Percentiles rank a stretch among this genome's conserved stretches.
Conservation (phyloP, 495 filamentous ascomycete genomes). For the Penicillium steckii region DNA sequence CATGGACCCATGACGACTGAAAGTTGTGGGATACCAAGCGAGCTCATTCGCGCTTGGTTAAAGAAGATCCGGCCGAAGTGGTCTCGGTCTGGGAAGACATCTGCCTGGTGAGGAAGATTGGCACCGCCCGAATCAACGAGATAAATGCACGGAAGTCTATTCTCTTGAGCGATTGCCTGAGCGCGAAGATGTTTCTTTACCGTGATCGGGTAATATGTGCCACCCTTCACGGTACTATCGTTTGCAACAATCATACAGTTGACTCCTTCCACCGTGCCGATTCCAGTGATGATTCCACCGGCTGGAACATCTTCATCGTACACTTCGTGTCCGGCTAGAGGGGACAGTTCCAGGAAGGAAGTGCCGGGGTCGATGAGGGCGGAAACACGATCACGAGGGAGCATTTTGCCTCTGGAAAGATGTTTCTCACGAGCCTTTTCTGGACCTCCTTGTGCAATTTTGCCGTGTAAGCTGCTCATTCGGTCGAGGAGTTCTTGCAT, state of each 20-base stretch:
- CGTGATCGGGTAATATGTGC: slow-evolving; percentile 96
- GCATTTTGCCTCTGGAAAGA: slow-evolving; percentile 85
- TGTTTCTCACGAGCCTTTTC: slow-evolving; percentile 89
- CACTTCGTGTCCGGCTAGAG: slow-evolving; percentile 81
- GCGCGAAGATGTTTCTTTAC: slow-evolving; percentile 97
- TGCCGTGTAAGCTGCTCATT: slow-evolving; percentile 66
- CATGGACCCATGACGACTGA: slow-evolving; percentile 98
- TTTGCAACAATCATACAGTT: slow-evolving; percentile 95
- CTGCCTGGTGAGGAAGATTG: slow-evolving; percentile 92
- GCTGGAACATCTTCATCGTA: slow-evolving; percentile 87
- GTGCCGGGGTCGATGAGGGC: slow-evolving; percentile 86
- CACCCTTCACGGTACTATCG: slow-evolving; percentile 98
- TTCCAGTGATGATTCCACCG: slow-evolving; percentile 89
- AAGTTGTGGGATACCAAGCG: slow-evolving; percentile 86
- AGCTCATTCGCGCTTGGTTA: slow-evolving; percentile 89
- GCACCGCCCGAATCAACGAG: slow-evolving; percentile 95
- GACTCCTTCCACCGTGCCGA: slow-evolving; percentile 88
- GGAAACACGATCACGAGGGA: slow-evolving; percentile 85
- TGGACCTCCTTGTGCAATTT: slow-evolving; percentile 72
- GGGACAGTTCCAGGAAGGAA: slow-evolving; percentile 86
- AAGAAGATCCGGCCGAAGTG: slow-evolving; percentile 98
- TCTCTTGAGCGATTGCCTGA: slow-evolving; percentile 88
- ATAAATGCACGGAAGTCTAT: slow-evolving; percentile 86
- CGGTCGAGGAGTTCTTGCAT: slow-evolving; percentile 70
- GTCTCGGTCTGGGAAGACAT: slow-evolving; percentile 93